Conservation (phyloP, 1,284 basidiomycete species). For the Trametes hirsuta region DNA sequence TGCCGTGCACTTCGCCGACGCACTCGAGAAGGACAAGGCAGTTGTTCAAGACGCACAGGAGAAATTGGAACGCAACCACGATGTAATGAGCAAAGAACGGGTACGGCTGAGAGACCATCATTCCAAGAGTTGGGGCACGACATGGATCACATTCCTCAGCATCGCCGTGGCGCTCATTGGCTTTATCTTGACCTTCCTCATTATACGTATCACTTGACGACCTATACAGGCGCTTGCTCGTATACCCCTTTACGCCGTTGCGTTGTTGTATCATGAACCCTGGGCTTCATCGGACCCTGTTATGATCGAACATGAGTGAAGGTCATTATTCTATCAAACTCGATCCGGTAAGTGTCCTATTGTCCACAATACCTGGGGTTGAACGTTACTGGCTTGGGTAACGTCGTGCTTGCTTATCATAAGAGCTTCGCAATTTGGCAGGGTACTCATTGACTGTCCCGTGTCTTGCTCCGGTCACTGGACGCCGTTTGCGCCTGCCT, state of each 20-base stretch:
- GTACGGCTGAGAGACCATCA: constrained; percentile 64
- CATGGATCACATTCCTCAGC: constrained; percentile 68
- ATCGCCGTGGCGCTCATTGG: constrained; percentile 61
- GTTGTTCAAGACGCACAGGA: constrained; percentile 61
- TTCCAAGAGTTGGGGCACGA: constrained; percentile 70
- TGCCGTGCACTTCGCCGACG: constrained; percentile 67
- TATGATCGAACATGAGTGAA: no score
- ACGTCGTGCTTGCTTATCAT: no score
- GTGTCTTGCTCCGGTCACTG: no score
- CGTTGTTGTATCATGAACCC: neutral
- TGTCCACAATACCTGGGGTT: no score
- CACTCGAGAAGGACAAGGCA: constrained; percentile 66
- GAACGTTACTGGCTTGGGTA: no score
- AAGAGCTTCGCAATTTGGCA: no score
- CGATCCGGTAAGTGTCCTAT: no score
- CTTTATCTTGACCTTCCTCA: constrained; percentile 72
- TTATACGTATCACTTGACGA: constrained; percentile 66
- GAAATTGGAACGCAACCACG: constrained; percentile 73
- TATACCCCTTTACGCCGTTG: no score
- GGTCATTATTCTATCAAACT: no score
- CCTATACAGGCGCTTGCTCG: no score
- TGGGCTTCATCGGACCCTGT: neutral
- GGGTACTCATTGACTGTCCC: no score
- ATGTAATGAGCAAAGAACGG: constrained; percentile 69
- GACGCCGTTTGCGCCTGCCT: no score